A percentile compares a stretch with the other conserved stretches of the same genome.
Conservation (phyloP, 1,139 yeast genomes). For the Meyerozyma carpophila region DNA sequence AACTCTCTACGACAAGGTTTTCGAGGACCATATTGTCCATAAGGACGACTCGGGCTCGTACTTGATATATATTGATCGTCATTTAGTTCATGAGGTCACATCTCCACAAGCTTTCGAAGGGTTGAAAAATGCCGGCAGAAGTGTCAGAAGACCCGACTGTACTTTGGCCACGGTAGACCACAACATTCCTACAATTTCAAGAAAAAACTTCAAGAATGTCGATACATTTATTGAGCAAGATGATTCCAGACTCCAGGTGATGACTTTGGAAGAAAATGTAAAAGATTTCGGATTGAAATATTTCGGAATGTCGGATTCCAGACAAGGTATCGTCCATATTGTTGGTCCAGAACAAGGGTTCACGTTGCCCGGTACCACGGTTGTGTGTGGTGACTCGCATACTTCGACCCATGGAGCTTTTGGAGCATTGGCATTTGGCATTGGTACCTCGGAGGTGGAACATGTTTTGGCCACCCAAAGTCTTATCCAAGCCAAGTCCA, state of each 20-base stretch:
- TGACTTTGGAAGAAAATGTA: slow-evolving; percentile 89
- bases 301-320: slow-evolving; percentile 87
- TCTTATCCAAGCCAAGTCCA: slow-evolving; percentile 86
- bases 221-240: slow-evolving; percentile 83
- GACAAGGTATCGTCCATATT: slow-evolving; percentile 97
- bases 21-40: slow-evolving; percentile 89
- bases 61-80: slow-evolving; percentile 89
- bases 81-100: slow-evolving; percentile 94
- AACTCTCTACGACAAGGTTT: slow-evolving; percentile 93
- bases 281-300: slow-evolving; percentile 83
- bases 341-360: slow-evolving; percentile 99
- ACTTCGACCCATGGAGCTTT: slow-evolving; percentile 99
- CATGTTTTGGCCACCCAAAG: slow-evolving; percentile 98
- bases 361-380: slow-evolving; percentile 96
- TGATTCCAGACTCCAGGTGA: slow-evolving; percentile 88
- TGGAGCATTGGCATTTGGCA: slow-evolving; percentile 97
- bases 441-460: slow-evolving; percentile 98
- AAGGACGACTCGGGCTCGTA: slow-evolving; percentile 82
- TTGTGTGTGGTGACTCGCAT: slow-evolving; percentile 98
- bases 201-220: slow-evolving; percentile 68
- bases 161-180: slow-evolving; percentile 97
- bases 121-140: slow-evolving; percentile 76
- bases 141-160: slow-evolving; percentile 88
- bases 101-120: slow-evolving; percentile 99
- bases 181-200: slow-evolving; percentile 89